Base-by-base conservation (phyloP, 1,284 basidiomycete genomes). In the Papiliotrema flavescens region DNA sequence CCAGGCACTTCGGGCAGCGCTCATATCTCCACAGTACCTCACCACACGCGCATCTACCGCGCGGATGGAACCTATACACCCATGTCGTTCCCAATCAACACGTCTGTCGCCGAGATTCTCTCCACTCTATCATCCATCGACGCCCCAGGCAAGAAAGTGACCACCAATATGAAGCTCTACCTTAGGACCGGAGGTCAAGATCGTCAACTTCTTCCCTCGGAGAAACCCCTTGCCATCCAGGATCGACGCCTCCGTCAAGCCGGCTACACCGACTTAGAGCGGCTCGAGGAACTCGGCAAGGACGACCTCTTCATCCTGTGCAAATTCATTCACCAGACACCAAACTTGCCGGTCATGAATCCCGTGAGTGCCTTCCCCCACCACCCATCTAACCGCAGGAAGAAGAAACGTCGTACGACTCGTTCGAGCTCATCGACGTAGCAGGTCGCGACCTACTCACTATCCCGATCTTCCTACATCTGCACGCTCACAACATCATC, bases 391-490 rank as follows among this genome's bases (percentile, higher is more conserved):
- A 45, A 43, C 56, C 51, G 20, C 47, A 76, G 65, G 76, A 88
- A 63, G 88, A 91, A 57, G 87, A 90, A 61, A 80, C 85, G 55
- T 80, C 79, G 34, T 84, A 88, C 66, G 87, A 88, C 59, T 83
- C 81, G 34, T 94, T 88, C 71, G 87, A 92, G 66, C 81, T 84
- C 49, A 84, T 98, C 60, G 91, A 98, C 71, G 82, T 99, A 42
- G 86, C 87, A 0, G 87, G 86, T 1, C 83, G 87, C 51, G 85
- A 90, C 65, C 80, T 98, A 15, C 88, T 90, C 57, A 90, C 93
- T 24, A 89, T 98, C 45, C 96, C 96, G 2, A 87, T 96, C 63
- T 81, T 87, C 59, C 81, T 98, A 4, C 92, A 98, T 74, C 82
- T 85, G 55, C 86, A 92, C 62, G 92, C 94, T 2, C 85, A 90